phyloP scores from a whole-genome alignment of 2,329 filamentous ascomycete genomes.

The Colletotrichum euphorbiae region DNA sequence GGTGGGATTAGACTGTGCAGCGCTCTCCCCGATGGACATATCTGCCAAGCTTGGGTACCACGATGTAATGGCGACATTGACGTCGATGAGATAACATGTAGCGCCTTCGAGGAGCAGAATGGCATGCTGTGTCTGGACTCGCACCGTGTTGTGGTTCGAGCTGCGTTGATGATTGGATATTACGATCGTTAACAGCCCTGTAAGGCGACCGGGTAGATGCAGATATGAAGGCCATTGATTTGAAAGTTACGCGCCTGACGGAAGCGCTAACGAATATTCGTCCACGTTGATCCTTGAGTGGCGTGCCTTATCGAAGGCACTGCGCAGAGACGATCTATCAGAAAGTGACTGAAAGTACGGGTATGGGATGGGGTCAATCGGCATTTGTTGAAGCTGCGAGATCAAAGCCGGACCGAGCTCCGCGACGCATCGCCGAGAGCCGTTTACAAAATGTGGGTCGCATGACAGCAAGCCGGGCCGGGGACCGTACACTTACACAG shows the following conservation, averaged over 20 bases:
- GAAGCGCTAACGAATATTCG: too few relatives aligned
- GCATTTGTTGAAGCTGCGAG: too few relatives aligned
- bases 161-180: neutral
- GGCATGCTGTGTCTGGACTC: too few relatives aligned
- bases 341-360: too few relatives aligned
- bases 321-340: too few relatives aligned
- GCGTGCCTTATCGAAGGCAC: too few relatives aligned
- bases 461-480: neutral
- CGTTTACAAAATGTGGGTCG: slow-evolving; percentile 5
- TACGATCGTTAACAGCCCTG: neutral
- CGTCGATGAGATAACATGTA: neutral
- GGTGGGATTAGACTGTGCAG: neutral
- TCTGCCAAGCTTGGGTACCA: neutral
- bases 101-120: fast-evolving
- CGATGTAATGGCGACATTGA: neutral
- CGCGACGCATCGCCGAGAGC: slow-evolving; percentile 21
- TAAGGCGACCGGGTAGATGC: neutral
- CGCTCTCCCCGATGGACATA: neutral
- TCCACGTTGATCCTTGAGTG: too few relatives aligned
- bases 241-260: too few relatives aligned
- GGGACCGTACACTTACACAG: too few relatives aligned
- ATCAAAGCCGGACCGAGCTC: slow-evolving; percentile 24
- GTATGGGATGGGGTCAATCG: too few relatives aligned
- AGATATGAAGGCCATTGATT: too few relatives aligned
- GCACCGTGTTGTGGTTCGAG: neutral